Conservation (phyloP, 352 stramenopile species). For the Pythium rishiriense region DNA sequence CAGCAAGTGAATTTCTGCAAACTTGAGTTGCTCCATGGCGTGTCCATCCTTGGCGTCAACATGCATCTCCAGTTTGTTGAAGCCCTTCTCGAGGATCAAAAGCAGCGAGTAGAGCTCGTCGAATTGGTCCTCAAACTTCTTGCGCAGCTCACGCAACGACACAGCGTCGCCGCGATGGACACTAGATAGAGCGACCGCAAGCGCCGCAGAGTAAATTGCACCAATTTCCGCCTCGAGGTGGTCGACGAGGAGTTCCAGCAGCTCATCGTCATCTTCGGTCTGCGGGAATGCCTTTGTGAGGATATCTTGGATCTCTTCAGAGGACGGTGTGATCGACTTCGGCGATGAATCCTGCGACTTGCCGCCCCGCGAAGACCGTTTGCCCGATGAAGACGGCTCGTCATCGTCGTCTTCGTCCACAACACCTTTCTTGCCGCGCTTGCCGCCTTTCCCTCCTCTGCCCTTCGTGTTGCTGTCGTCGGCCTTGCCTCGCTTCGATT, state of each 20-base stretch:
- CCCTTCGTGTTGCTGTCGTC: conserved; percentile 34
- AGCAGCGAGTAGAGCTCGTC: conserved; percentile 59
- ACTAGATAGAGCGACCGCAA: conserved; percentile 56
- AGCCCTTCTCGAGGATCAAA: conserved; percentile 59
- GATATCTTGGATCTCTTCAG: conserved; percentile 45
- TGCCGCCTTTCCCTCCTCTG: conserved; percentile 35
- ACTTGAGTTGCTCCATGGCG: conserved; percentile 48
- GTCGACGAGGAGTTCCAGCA: conserved; percentile 52
- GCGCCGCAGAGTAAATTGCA: conserved; percentile 49
- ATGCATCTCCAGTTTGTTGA: conserved; percentile 65
- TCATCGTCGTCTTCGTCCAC: conserved; percentile 18
- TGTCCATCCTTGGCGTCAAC: conserved; percentile 49
- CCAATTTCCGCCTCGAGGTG: conserved; percentile 46
- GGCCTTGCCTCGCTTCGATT: conserved; percentile 45
- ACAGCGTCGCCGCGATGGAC: conserved; percentile 74
- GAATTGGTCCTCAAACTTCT: conserved; percentile 77
- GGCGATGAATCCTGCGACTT: conserved; percentile 14
- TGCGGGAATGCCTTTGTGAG: conserved; percentile 48
- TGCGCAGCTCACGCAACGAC: conserved; percentile 64
- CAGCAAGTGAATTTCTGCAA: conserved; percentile 56
- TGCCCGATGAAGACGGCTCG: conserved; percentile 13
- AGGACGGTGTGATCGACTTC: conserved; percentile 51
- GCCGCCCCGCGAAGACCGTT: conserved; percentile 30
- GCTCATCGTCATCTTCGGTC: conserved; percentile 70
- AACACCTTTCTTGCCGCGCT: conserved; percentile 50